Conservation (phyloP, 257 asterid species). For the Plectranthus barbatus region DNA sequence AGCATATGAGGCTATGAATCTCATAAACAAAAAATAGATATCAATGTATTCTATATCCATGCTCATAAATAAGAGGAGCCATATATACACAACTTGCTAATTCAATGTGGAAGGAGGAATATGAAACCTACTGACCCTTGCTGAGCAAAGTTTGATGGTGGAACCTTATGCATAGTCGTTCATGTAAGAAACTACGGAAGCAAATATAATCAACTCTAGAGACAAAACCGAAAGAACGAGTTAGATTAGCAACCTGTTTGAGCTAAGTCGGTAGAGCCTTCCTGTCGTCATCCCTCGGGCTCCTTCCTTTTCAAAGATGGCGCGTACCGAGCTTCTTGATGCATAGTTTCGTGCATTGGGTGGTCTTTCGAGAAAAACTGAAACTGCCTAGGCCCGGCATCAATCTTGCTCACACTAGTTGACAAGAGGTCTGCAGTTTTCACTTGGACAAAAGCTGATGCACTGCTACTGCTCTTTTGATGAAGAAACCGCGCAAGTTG, state of each 20-base stretch:
- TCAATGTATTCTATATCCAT: conserved; percentile 10
- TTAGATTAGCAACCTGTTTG: conserved; percentile 29
- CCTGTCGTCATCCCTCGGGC: conserved; percentile 49
- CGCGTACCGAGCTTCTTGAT: conserved; percentile 25
- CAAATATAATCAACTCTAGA: no score
- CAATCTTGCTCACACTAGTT: conserved; percentile 18
- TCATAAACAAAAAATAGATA: not conserved
- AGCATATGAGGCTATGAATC: not conserved
- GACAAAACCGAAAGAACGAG: conserved; percentile 12
- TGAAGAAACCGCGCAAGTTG: conserved; percentile 17
- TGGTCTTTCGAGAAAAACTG: conserved; percentile 21
- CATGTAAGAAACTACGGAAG: no score
- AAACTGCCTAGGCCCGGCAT: conserved; percentile 16
- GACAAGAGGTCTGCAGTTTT: conserved; percentile 17
- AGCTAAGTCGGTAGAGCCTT: no score
- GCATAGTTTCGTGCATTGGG: conserved; percentile 18
- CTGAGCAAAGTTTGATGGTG: conserved; percentile 7
- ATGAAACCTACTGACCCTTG: conserved; percentile 10
- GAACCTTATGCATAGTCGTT: no score
- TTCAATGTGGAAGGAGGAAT: not conserved
- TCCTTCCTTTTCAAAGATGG: conserved; percentile 41
- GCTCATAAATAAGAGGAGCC: not conserved
- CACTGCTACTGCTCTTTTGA: conserved; percentile 16
- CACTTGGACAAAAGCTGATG: no score
- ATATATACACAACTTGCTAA: conserved; percentile 11